Percentiles rank a stretch among this genome's conserved stretches.
Conservation (phyloP, 441 rosid genomes). For the Pelargonium citronellum region DNA sequence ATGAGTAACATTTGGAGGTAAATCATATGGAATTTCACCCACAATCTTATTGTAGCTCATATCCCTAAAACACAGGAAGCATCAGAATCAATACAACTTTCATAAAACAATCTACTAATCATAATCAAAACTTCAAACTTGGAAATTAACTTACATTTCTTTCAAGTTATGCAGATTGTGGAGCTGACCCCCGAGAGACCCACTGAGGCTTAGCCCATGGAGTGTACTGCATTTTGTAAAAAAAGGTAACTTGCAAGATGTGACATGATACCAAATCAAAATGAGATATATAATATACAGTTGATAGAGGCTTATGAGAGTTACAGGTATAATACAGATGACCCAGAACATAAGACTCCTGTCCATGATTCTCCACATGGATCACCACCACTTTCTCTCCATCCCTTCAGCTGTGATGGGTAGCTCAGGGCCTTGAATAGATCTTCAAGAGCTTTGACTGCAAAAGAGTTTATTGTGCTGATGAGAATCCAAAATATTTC, state of each 20-base stretch:
- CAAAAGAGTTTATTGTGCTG: background rate
- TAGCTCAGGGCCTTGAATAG: slow-evolving; percentile 8
- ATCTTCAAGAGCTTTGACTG: slow-evolving; percentile 14
- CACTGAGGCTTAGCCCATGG: slow-evolving; percentile 55
- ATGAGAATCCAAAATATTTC: background rate
- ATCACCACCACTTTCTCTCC: slow-evolving; percentile 10
- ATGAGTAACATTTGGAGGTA: slow-evolving; percentile 80
- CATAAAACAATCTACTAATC: slow-evolving; percentile 1
- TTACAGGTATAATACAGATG: slow-evolving; percentile 41
- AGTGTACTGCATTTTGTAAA: slow-evolving; percentile 41
- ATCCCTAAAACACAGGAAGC: slow-evolving; percentile 46
- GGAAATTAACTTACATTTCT: slow-evolving; percentile 51
- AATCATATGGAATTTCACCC: slow-evolving; percentile 68
- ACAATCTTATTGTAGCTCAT: slow-evolving; percentile 58
- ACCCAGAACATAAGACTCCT: slow-evolving; percentile 8
- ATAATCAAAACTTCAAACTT: slow-evolving; percentile 9
- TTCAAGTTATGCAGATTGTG: slow-evolving; percentile 59
- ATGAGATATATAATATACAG: background rate
- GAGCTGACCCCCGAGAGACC: slow-evolving; percentile 66
- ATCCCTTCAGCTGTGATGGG: slow-evolving; percentile 12
- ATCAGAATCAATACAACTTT: slow-evolving; percentile 15
- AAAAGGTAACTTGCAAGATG: background rate
- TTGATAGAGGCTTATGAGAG: slow-evolving; percentile 11
- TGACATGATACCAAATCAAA: background rate
- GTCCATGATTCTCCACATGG: slow-evolving; percentile 12